Evolutionary conservation across 805 yeast species (phyloP), one percentile per base, ranked within the genome.

Genomic region (Martiniozyma abietophila): DNA sequence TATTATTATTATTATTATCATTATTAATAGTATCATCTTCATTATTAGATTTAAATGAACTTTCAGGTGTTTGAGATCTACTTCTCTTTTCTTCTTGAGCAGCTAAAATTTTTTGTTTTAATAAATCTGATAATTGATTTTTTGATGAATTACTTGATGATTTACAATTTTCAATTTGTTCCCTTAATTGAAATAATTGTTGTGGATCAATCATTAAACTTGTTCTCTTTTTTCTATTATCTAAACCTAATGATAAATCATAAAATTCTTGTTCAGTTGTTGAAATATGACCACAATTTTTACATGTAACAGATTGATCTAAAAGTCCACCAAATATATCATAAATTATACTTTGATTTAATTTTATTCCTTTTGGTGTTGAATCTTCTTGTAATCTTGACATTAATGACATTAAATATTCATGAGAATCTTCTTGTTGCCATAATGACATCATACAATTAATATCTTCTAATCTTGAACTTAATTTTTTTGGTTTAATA

Each of bases 361-460:
- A 63, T 52, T 88, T 88, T 30, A 64, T 69, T n/a, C 95, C 96
- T 51, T 73, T 79, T 24, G 97, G 97, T 1, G 92, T 85, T 9
- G 84, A 71, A 53, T 88, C 96, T 52, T 88, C 96, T 58, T 88
- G 97, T 34, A 88, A 60, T 34, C 96, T 62, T 6, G 89, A 74
- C 68, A 88, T 69, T 41, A 88, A 63, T 9, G 95, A 83, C 96
- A 88, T 88, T 55, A 80, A 84, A 60, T 88, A 92, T 59, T 92
- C 98, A 58, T 92, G 98, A 1, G 95, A 81, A 58, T 92, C 98
- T 58, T 92, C 97, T 56, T 92, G 98, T 58, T 85, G 88, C 95
- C 95, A 88, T 54, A 79, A 92, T 29, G 86, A 76, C 95, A 88
- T 85, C 95, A 84, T 83, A 54, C 95, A 84, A 57, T 86, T 86